These are phyloP conservation scores for Cynanchum wilfordii DNA, from an alignment of 257 asterid genomes.

Conservation along the genomic window DNA sequence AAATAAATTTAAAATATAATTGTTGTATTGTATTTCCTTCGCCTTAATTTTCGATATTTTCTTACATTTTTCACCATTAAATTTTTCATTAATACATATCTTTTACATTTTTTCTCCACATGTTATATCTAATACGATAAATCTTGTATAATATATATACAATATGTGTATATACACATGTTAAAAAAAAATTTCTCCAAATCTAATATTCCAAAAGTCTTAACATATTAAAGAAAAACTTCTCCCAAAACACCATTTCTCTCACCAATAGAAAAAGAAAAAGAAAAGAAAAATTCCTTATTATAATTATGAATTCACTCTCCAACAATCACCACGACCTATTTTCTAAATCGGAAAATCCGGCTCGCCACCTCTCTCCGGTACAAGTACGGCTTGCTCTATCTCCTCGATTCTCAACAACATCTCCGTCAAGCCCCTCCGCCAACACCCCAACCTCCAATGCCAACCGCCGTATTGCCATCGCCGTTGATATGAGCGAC, in stretches of 20 bases:
- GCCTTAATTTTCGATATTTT: slow-evolving; percentile 14
- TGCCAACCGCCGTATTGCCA: slow-evolving; percentile 45
- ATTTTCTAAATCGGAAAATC: slow-evolving; percentile 10
- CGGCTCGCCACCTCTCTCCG: slow-evolving; percentile 22
- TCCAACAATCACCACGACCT: slow-evolving; percentile 12
- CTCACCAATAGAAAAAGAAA: neutral
- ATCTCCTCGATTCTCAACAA: slow-evolving; percentile 28
- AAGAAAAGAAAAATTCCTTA: neutral
- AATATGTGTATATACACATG: too few relatives aligned
- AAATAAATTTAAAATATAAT: too few relatives aligned
- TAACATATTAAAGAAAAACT: neutral
- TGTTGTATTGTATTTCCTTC: slow-evolving; percentile 15
- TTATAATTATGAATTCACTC: slow-evolving; percentile 20
- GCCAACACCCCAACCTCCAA: slow-evolving; percentile 20
- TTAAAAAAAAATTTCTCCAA: neutral
- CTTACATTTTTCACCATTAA: slow-evolving; percentile 3
- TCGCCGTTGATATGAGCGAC: slow-evolving; percentile 53
- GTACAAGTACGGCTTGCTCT: slow-evolving; percentile 27
- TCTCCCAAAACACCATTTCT: neutral
- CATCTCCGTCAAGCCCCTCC: slow-evolving; percentile 14
- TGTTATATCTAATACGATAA: too few relatives aligned
- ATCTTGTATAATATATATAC: too few relatives aligned
- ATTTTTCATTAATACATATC: neutral
- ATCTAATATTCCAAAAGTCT: neutral
- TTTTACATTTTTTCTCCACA: too few relatives aligned